Percentiles rank a stretch among this genome's conserved stretches.
phyloP scores from a whole-genome alignment of 139 green algal species.

The Bryopsis sp. region DNA sequence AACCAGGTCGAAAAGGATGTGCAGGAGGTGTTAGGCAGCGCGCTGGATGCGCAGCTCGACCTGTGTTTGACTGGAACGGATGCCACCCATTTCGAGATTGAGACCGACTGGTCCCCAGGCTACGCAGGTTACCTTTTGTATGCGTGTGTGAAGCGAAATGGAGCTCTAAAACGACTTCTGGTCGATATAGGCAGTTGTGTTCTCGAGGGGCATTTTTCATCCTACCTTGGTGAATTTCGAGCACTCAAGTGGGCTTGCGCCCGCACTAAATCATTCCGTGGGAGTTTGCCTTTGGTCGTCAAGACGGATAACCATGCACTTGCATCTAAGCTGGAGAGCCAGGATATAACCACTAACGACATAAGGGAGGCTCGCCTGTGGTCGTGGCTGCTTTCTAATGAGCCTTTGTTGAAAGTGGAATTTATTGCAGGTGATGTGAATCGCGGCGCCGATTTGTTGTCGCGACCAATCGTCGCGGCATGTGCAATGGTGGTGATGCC shows the following conservation, averaged over 20 bases:
- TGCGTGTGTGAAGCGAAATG: background rate
- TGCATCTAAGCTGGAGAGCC: background rate
- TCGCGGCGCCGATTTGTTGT: conserved; percentile 14
- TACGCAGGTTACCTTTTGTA: conserved; percentile 16
- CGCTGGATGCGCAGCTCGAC: background rate
- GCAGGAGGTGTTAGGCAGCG: background rate
- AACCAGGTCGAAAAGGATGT: background rate
- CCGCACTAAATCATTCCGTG: conserved; percentile 11
- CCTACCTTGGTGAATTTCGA: conserved; percentile 12
- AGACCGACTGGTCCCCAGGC: conserved; percentile 12
- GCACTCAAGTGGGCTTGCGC: conserved; percentile 9
- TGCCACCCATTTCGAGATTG: background rate
- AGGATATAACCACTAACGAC: background rate
- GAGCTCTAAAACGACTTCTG: background rate
- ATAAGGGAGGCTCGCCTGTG: background rate
- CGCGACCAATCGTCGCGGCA: too few relatives aligned
- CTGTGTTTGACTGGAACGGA: background rate
- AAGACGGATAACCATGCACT: conserved; percentile 10
- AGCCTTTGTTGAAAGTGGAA: background rate
- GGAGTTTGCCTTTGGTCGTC: conserved; percentile 3
- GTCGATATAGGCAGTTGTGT: conserved; percentile 5
- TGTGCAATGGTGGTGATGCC: too few relatives aligned
- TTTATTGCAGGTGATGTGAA: conserved; percentile 16
- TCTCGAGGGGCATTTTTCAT: background rate
- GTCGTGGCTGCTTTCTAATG: conserved; percentile 4